Percentiles rank a stretch among this genome's conserved stretches.
Conservation (phyloP, 495 filamentous ascomycete genomes). For the Hypoxylon lienhwacheense region DNA sequence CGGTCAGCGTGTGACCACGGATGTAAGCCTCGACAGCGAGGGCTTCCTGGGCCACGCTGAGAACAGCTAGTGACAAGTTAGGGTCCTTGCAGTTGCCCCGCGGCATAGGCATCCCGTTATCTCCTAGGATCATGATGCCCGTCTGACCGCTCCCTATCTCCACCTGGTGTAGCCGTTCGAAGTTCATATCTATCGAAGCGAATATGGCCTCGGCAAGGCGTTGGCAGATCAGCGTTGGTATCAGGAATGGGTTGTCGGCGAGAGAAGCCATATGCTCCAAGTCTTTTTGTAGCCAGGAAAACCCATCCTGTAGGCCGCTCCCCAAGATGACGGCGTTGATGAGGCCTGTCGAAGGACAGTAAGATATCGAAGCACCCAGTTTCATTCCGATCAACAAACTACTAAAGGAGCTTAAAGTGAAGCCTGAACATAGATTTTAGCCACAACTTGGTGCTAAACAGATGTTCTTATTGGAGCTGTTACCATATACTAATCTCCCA, state of each 20-base stretch:
- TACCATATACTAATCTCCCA: neutral
- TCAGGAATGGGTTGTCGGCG: conserved; percentile 16
- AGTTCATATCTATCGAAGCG: conserved; percentile 3
- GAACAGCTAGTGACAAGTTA: conserved; percentile 3
- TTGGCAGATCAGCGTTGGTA: conserved; percentile 6
- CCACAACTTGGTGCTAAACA: neutral
- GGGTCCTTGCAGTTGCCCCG: conserved; percentile 18
- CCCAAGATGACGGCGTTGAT: conserved; percentile 3
- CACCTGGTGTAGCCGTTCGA: conserved; percentile 8
- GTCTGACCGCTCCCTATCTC: conserved; percentile 18
- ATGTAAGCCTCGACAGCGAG: conserved; percentile 16
- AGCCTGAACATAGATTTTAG: neutral
- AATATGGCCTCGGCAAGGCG: conserved; percentile 14
- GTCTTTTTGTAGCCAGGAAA: conserved; percentile 10
- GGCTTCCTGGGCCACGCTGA: conserved; percentile 8
- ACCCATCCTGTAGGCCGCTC: conserved; percentile 4
- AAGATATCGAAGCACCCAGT: conserved; percentile 8
- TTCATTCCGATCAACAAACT: conserved; percentile 13
- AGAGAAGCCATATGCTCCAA: conserved; percentile 2
- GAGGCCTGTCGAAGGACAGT: conserved; percentile 6
- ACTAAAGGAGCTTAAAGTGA: conserved; percentile 9
- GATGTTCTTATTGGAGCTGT: neutral
- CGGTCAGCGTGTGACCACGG: conserved; percentile 4
- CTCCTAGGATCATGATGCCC: conserved; percentile 15
- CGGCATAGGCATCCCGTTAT: conserved; percentile 9